These are phyloP conservation scores for Diversispora eburnea DNA, from an alignment of 192 early-diverging fungal species.

Conservation along the genomic window DNA sequence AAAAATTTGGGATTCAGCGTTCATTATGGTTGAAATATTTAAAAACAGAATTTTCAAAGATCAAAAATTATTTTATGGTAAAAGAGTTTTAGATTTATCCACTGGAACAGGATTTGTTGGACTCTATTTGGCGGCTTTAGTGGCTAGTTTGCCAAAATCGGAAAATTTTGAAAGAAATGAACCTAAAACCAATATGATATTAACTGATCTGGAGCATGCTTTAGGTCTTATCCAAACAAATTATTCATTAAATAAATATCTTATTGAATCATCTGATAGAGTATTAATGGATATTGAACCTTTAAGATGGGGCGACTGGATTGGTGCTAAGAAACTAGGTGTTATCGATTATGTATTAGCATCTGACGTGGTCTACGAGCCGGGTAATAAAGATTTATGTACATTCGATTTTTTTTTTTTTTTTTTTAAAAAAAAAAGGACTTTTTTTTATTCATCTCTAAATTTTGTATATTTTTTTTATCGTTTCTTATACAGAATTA, in stretches of 20 bases:
- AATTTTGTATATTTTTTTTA: neutral
- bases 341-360: conserved; percentile 15
- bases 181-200: neutral
- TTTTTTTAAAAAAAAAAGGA: neutral
- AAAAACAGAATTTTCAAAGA: conserved; percentile 3
- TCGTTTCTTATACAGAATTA: conserved; percentile 14
- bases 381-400: conserved; percentile 10
- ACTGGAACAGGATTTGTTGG: conserved; percentile 27
- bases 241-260: conserved; percentile 6
- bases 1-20: conserved; percentile 30
- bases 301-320: conserved; percentile 15
- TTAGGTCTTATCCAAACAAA: neutral
- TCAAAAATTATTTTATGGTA: neutral
- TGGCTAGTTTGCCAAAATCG: neutral
- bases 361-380: conserved; percentile 29
- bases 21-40: conserved; percentile 19
- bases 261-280: neutral
- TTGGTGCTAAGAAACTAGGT: neutral
- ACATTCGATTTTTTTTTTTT: neutral
- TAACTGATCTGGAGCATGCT: conserved; percentile 26
- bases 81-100: conserved; percentile 26
- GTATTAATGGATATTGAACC: conserved; percentile 1
- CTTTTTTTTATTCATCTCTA: neutral
- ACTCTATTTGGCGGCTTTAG: conserved; percentile 16
- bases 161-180: neutral